Percentiles rank a stretch among this genome's conserved stretches.
These are phyloP conservation scores for Sarocladiaceae sp. DNA, from an alignment of 2,329 filamentous ascomycete genomes.

Conservation along the genomic window DNA sequence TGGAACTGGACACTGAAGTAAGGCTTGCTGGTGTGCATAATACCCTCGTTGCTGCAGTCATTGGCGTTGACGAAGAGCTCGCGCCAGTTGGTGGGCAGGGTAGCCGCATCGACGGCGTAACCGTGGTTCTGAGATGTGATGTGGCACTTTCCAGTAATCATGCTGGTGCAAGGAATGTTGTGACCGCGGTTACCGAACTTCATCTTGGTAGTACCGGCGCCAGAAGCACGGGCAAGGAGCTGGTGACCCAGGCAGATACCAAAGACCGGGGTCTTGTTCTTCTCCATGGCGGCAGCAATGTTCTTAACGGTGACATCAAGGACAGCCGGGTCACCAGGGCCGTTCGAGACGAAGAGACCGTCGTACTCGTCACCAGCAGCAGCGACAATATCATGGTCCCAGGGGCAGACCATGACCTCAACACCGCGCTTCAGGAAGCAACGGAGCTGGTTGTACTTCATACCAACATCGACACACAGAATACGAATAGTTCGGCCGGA, in stretches of 20 bases:
- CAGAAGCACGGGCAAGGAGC: conserved; percentile 81
- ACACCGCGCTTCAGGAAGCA: conserved; percentile 89
- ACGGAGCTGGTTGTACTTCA: conserved; percentile 97
- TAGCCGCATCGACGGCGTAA: conserved; percentile 81
- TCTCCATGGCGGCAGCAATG: conserved; percentile 69
- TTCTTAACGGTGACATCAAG: conserved; percentile 76
- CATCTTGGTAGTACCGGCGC: conserved; percentile 88
- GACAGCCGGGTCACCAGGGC: conserved; percentile 89
- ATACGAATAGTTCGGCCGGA: conserved; percentile 85
- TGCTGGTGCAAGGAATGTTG: conserved; percentile 96
- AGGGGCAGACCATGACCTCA: conserved; percentile 91
- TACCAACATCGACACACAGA: conserved; percentile 90
- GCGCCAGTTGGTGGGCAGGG: conserved; percentile 74
- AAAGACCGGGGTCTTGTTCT: conserved; percentile 82
- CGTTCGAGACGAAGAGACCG: conserved; percentile 96
- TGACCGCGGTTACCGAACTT: conserved; percentile 99
- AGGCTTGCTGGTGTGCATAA: conserved; percentile 77
- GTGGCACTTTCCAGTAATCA: conserved; percentile 94
- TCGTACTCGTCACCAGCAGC: conserved; percentile 82
- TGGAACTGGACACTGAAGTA: conserved; percentile 99
- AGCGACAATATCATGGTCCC: conserved; percentile 86
- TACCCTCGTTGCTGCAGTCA: conserved; percentile 96
- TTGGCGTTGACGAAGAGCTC: conserved; percentile 96
- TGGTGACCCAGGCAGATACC: conserved; percentile 97
- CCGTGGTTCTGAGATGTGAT: conserved; percentile 99